Conservation (phyloP, 2,329 filamentous ascomycete genomes). For the Myotisia sp. region DNA sequence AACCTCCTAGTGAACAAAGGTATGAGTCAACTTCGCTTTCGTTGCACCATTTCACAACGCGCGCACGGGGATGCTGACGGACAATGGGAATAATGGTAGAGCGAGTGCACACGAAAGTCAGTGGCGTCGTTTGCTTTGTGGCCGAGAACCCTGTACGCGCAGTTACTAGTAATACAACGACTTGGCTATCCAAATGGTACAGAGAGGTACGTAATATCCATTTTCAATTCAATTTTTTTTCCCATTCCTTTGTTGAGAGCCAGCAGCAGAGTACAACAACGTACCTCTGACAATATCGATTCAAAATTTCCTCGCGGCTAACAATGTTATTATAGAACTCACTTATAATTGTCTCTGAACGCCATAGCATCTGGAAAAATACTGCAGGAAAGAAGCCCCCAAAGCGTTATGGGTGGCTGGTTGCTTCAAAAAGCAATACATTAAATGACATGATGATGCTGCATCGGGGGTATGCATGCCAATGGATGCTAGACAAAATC, state of each 20-base stretch:
- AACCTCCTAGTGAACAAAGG: constrained; percentile 65
- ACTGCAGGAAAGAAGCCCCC: constrained; percentile 42
- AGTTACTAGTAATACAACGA: constrained; percentile 62
- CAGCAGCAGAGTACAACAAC: too few species aligned
- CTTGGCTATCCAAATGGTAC: constrained; percentile 63
- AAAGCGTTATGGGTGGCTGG: constrained; percentile 43
- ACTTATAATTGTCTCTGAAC: constrained; percentile 58
- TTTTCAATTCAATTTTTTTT: too few species aligned
- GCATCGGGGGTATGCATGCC: constrained; percentile 38
- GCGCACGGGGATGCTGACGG: too few species aligned
- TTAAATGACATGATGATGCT: constrained; percentile 44
- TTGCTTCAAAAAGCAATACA: constrained; percentile 30
- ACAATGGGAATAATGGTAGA: too few species aligned
- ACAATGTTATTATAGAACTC: constrained; percentile 44
- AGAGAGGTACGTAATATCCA: constrained; percentile 38
- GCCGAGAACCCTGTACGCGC: constrained; percentile 59
- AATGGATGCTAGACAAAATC: constrained; percentile 31
- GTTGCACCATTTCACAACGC: too few species aligned
- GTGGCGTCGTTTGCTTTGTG: constrained; percentile 68
- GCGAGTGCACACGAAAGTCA: constrained; percentile 50
- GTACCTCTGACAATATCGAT: constrained; percentile 1
- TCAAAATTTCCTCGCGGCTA: too few species aligned
- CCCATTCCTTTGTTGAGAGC: too few species aligned
- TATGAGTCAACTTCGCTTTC: constrained; percentile 24
- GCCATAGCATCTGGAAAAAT: constrained; percentile 63